Evolutionary conservation across 2,329 filamentous ascomycete genomes (phyloP), one percentile per base, ranked within the genome.

Genomic region (Xylariaceae sp.): DNA sequence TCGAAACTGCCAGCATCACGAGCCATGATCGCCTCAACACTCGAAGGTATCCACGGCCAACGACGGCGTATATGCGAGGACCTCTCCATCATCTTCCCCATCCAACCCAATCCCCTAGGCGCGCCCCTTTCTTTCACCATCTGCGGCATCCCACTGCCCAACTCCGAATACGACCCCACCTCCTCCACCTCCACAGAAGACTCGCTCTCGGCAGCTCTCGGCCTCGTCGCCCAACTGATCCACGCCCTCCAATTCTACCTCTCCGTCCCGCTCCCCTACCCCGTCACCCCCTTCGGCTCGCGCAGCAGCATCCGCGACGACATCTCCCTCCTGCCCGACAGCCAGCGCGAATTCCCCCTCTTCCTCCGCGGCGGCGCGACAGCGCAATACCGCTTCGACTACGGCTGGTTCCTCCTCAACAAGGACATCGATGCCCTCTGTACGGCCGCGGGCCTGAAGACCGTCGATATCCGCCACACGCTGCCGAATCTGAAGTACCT

Each of bases 371-470:
- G 83, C 13, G 82, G 82, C 74, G 89, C 76, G n/a, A 82, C 69
- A 2, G 85, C 91, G 0, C 85, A 92, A 51, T 97, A 93, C 76
- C 87, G 93, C 2, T 97, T 97, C 73, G 93, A 97, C 68, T 99
- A 97, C 72, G 94, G 82, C 9, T 94, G 96, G 71, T 99, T 97
- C 68, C 78, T 97, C n/a, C 81, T 99, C 11, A 97, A 97, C 77
- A 97, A 97, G 75, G 80, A 97, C 70, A 92, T 99, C 58, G 92
- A 97, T 67, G 75, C 80, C 0, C 76, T 88, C 2, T 87, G 84
- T 61, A 76, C 78, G 2, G 78, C 80, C 1, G 86, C 92, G 65
- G 88, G 88, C 0, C 77, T 97, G 10, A 86, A 88, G 51, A 87
- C 96, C 1, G 82, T 97, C 63, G 94, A 99, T 69, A 91, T 97